phyloP scores from a whole-genome alignment of 192 early-diverging fungal species.

The Coemansia sp. region DNA sequence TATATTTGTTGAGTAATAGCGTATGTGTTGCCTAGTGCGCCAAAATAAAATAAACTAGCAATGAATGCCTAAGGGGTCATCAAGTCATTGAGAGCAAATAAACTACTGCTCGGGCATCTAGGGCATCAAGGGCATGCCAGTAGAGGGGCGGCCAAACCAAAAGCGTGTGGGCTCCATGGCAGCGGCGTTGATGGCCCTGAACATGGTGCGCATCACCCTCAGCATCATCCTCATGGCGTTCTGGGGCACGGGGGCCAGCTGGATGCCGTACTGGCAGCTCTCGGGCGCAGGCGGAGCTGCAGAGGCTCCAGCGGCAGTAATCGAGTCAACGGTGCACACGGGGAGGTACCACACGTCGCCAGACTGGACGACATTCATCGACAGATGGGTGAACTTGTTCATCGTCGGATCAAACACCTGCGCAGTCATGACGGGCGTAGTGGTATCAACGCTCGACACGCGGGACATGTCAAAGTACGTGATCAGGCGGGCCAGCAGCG shows the following conservation, averaged over 20 bases:
- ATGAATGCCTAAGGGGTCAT: not conserved
- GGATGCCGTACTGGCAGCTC: constrained; percentile 20
- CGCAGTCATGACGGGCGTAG: not conserved
- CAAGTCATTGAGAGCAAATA: too few species aligned
- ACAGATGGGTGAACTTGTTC: constrained; percentile 16
- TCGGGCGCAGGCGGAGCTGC: not conserved
- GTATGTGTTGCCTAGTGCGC: not conserved
- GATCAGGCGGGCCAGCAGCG: too few species aligned
- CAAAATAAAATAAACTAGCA: not conserved
- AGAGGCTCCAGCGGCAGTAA: not conserved
- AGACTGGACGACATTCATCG: constrained; percentile 11
- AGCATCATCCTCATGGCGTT: not conserved
- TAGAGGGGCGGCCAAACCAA: too few species aligned
- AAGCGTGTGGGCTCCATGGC: too few species aligned
- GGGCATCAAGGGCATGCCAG: too few species aligned
- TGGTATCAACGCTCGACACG: too few species aligned
- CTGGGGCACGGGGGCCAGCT: constrained; percentile 22
- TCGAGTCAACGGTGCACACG: constrained; percentile 13
- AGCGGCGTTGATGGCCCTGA: not conserved
- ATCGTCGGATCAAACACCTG: constrained; percentile 18
- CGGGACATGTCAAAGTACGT: too few species aligned
- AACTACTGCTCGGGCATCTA: too few species aligned
- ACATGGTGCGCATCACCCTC: not conserved
- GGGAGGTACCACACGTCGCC: constrained; percentile 24
- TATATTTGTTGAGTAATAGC: not conserved